Percentiles rank a stretch among this genome's conserved stretches.
phyloP scores from a whole-genome alignment of 2,329 filamentous ascomycete genomes.

The Fusarium begoniae region DNA sequence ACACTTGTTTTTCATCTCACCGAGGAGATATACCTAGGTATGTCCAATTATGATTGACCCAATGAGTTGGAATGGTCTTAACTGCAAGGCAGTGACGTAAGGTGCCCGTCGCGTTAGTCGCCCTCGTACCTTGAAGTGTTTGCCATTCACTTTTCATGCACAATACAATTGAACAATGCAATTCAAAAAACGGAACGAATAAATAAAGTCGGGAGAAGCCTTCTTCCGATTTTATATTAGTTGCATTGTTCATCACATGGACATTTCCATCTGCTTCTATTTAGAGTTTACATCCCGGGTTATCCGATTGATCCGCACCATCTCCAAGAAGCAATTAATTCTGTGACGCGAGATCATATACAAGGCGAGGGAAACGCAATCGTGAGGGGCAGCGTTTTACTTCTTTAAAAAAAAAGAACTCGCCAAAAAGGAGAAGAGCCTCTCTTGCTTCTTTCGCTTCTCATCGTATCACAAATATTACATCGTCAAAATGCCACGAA shows the following conservation, averaged over 20 bases:
- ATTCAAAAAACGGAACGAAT: background rate
- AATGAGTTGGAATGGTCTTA: background rate
- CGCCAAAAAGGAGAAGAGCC: background rate
- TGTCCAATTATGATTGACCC: background rate
- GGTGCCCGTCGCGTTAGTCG: background rate
- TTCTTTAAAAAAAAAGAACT: background rate
- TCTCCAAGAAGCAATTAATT: conserved; percentile 35
- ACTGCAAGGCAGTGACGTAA: background rate
- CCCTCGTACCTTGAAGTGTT: background rate
- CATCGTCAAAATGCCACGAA: conserved; percentile 26
- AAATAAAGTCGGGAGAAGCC: background rate
- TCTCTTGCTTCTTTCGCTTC: background rate
- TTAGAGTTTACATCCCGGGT: background rate
- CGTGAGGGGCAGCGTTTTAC: background rate
- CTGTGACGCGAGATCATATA: background rate
- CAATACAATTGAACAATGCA: background rate
- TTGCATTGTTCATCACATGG: background rate
- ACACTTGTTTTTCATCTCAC: background rate
- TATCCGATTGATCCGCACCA: conserved; percentile 13
- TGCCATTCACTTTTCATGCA: background rate
- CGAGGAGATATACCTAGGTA: too few species aligned
- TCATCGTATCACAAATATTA: background rate
- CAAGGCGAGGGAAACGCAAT: background rate
- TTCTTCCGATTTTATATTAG: background rate
- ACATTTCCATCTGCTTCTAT: background rate